A percentile compares a stretch with the other conserved stretches of the same genome.
Evolutionary conservation across 2,329 filamentous ascomycete species (phyloP).

Genomic region (Cyphellophora europaea): DNA sequence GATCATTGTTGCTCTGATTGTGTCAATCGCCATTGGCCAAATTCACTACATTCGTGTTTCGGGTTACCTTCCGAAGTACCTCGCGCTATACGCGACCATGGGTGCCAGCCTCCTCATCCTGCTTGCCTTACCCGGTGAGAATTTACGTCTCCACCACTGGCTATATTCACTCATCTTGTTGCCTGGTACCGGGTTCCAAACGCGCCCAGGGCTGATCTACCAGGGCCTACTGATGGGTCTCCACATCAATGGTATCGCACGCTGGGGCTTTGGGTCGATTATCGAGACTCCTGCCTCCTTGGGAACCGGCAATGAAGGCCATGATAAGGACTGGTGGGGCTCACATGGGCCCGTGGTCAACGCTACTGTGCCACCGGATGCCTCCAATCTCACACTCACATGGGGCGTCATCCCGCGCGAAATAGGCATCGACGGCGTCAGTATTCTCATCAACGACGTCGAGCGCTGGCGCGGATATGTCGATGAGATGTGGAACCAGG

Average conservation of each 20-base stretch:
- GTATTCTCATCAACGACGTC: constrained; percentile 54
- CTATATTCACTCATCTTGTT: constrained; percentile 79
- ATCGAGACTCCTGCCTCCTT: constrained; percentile 71
- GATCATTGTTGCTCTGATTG: constrained; percentile 63
- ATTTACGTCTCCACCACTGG: constrained; percentile 89
- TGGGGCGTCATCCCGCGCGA: constrained; percentile 28
- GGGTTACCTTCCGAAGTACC: constrained; percentile 66
- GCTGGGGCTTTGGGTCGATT: constrained; percentile 88
- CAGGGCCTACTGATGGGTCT: constrained; percentile 84
- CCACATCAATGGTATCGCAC: constrained; percentile 86
- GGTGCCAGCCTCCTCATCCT: constrained; percentile 58
- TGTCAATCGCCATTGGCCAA: constrained; percentile 62
- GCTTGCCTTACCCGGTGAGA: constrained; percentile 64
- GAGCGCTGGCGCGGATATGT: constrained; percentile 50
- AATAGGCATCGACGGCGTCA: constrained; percentile 44
- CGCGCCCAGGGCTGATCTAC: constrained; percentile 71
- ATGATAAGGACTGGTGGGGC: constrained; percentile 34
- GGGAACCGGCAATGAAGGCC: constrained; percentile 25
- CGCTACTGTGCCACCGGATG: constrained; percentile 11
- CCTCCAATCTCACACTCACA: constrained; percentile 34
- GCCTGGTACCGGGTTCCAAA: constrained; percentile 82
- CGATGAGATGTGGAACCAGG: constrained; percentile 36
- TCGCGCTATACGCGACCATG: constrained; percentile 68
- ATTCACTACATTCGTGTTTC: constrained; percentile 80
- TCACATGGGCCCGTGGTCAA: constrained; percentile 46